Evolutionary conservation across 2,329 filamentous ascomycete genomes (phyloP).

Genomic region (Monosporascus sp.): DNA sequence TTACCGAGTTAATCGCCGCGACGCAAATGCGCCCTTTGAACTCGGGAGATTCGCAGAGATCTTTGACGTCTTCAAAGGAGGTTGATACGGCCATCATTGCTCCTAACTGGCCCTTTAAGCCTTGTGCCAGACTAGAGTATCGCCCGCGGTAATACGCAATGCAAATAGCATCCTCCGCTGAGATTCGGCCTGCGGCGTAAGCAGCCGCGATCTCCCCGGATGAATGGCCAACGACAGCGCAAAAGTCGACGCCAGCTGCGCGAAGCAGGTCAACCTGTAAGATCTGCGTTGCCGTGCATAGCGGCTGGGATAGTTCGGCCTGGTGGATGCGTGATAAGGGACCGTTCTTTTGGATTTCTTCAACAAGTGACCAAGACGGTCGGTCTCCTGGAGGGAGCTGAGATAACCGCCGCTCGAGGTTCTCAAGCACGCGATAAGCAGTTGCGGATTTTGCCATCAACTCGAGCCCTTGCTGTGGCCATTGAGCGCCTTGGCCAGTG

Average conservation of each 20-base stretch:
- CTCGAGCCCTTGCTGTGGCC: constrained; percentile 17
- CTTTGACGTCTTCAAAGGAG: too few species aligned
- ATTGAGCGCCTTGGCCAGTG: constrained; percentile 30
- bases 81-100: too few species aligned
- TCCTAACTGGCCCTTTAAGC: constrained; percentile 4
- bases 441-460: too few species aligned
- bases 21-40: too few species aligned
- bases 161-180: constrained; percentile 20
- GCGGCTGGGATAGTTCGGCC: constrained; percentile 14
- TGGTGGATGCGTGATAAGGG: constrained; percentile 6
- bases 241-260: constrained; percentile 13
- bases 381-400: constrained; percentile 7
- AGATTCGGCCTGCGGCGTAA: constrained; percentile 14
- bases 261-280: constrained; percentile 28
- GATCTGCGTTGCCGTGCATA: constrained; percentile 36
- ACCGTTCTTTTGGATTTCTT: constrained; percentile 6
- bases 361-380: constrained; percentile 12
- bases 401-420: too few species aligned
- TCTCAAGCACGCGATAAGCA: too few species aligned
- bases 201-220: constrained; percentile 21
- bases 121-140: constrained; percentile 17
- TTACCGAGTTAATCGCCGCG: too few species aligned
- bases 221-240: constrained; percentile 23
- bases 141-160: constrained; percentile 29
- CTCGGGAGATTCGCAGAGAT: too few species aligned